These are phyloP conservation scores for Ganoderma boninense DNA, from an alignment of 1,284 basidiomycete species.

Conservation along the genomic window DNA sequence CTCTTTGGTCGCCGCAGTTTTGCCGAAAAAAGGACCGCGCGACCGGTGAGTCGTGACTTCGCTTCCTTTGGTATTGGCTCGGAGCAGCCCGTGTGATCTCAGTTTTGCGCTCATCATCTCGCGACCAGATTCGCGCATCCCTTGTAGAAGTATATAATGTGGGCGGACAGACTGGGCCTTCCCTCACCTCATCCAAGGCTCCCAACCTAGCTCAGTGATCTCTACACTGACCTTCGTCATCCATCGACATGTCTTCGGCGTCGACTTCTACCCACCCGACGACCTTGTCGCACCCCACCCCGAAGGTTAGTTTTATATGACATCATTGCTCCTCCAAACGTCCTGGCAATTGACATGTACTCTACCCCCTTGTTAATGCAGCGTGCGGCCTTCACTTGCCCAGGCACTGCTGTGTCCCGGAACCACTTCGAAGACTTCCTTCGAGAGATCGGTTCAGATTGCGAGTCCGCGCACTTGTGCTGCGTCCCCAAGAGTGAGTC, in stretches of 20 bases:
- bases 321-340: conserved; percentile 14
- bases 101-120: conserved; percentile 18
- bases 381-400: conserved; percentile 34
- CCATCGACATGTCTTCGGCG: conserved; percentile 25
- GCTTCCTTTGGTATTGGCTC: conserved; percentile 34
- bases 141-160: conserved; percentile 28
- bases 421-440: conserved; percentile 41
- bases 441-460: conserved; percentile 37
- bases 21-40: conserved; percentile 38
- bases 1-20: conserved; percentile 34
- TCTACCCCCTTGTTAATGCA: conserved; percentile 3
- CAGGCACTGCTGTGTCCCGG: conserved; percentile 22
- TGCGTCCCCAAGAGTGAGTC: conserved; percentile 27
- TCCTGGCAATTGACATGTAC: conserved; percentile 4
- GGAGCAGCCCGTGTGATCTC: conserved; percentile 37
- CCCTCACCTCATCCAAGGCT: conserved; percentile 23
- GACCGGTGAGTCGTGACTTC: conserved; percentile 14
- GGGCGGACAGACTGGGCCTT: conserved; percentile 5
- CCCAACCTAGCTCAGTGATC: conserved; percentile 7
- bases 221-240: conserved; percentile 9
- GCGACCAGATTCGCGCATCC: conserved; percentile 28
- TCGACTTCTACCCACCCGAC: conserved; percentile 22
- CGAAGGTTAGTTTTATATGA: conserved; percentile 30
- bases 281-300: conserved; percentile 22
- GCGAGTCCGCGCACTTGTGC: conserved; percentile 32